These are phyloP conservation scores for Cryptococcus hybrid DNA, from an alignment of 1,284 basidiomycete species.

Conservation along the genomic window DNA sequence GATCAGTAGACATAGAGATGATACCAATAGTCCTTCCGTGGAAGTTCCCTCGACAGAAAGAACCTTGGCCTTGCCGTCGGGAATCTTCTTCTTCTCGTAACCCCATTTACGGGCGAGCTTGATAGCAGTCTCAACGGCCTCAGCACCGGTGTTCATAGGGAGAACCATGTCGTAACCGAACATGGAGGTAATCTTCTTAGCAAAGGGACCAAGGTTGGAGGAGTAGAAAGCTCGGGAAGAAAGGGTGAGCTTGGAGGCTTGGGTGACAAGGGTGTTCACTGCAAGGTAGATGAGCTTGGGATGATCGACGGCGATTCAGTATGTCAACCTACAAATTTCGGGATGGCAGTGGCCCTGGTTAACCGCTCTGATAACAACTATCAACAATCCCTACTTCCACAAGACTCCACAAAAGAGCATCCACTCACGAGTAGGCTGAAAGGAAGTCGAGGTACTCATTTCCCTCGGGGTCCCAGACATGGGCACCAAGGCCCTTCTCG, in stretches of 20 bases:
- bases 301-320: neutral
- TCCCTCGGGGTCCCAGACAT: constrained; percentile 95
- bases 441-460: constrained; percentile 94
- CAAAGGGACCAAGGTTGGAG: constrained; percentile 83
- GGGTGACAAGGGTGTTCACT: constrained; percentile 74
- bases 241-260: constrained; percentile 87
- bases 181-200: constrained; percentile 76
- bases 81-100: constrained; percentile 80
- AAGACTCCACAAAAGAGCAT: neutral
- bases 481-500: constrained; percentile 82
- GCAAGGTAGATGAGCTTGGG: constrained; percentile 36
- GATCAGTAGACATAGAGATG: constrained; percentile 94
- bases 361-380: constrained; percentile 61
- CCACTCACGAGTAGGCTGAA: constrained; percentile 87
- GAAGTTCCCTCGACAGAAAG: constrained; percentile 87
- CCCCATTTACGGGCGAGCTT: constrained; percentile 86
- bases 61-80: constrained; percentile 81
- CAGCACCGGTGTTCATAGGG: constrained; percentile 99
- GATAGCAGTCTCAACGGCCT: constrained; percentile 88
- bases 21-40: constrained; percentile 92
- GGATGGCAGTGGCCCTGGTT: constrained; percentile 97
- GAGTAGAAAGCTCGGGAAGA: constrained; percentile 98
- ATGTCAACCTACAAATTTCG: constrained; percentile 38
- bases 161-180: constrained; percentile 93
- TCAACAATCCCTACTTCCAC: neutral